Base-by-base conservation (phyloP, 768 basidiomycete species). In the Podaxis sp. region DNA sequence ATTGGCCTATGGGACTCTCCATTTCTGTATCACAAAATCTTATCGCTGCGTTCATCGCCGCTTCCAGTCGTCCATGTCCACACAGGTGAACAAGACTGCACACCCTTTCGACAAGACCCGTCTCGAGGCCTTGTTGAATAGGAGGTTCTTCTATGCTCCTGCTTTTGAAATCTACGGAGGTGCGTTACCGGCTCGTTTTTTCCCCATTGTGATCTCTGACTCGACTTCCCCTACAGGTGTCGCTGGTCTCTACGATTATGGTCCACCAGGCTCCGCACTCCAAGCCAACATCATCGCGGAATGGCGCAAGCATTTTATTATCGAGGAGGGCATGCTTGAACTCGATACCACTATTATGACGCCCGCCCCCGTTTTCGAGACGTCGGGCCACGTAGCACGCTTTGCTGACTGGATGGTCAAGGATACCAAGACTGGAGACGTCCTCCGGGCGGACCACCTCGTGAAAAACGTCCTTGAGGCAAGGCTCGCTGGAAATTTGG, bases 371-470 rank as follows among this genome's bases (percentile, higher is more conserved):
- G 96, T 99, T 9, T 96, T 99, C 72, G 96, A 97, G 75, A 88
- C 96, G 0, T 98, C 95, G 38, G 96, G 97, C 30, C 97, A 99
- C 77, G 96, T 99, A 64, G 96, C 95, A 48, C 87, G 96, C 67
- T 99, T 99, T 72, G 93, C 96, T 4, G 97, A 99, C 73, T 99
- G 96, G 96, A 99, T 98, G 96, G 93, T 94, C 71, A 97, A 96
- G 79, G 96, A 99, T 69, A 79, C 80, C 26, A 88, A 93, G 79
- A 96, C 92, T n/a, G 95, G 95, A 51, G 95, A 99, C 70, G 96
- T 99, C 53, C 87, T 97, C 69, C 89, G 96, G 51, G 96, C 96
- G 26, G 96, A 99, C 74, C 97, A 98, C 76, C 85, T 99, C 17
- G 95, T 98, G 65, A 95, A 95, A 74, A 89, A 80, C 68, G 96